Conservation (phyloP, 2,329 filamentous ascomycete genomes). For the Penicillium sp. region DNA sequence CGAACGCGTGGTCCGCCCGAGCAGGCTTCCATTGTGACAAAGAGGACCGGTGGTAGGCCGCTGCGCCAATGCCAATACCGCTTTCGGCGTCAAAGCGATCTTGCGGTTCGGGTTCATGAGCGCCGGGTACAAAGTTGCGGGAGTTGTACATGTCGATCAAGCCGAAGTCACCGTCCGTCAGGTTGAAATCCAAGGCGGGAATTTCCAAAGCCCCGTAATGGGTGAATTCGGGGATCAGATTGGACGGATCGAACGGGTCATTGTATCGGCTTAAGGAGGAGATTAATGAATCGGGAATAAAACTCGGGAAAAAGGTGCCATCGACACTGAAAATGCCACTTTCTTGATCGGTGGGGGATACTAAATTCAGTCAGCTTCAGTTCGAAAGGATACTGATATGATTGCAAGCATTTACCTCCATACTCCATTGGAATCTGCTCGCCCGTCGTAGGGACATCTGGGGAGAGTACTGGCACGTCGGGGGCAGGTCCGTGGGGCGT, state of each 20-base stretch:
- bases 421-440: slow-evolving; percentile 20
- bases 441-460: slow-evolving; percentile 7
- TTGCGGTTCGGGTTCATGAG: slow-evolving; percentile 10
- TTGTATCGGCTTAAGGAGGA: slow-evolving; percentile 26
- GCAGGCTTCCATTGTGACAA: slow-evolving; percentile 32
- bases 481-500: slow-evolving; percentile 8
- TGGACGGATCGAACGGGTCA: slow-evolving; percentile 26
- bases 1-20: slow-evolving; percentile 27
- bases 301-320: slow-evolving; percentile 32
- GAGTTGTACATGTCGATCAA: slow-evolving; percentile 32
- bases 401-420: slow-evolving; percentile 10
- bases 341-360: slow-evolving; percentile 30
- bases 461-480: slow-evolving; percentile 14
- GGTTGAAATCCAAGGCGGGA: slow-evolving; percentile 25
- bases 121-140: slow-evolving; percentile 12
- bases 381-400: background rate
- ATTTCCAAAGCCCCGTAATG: slow-evolving; percentile 25
- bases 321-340: slow-evolving; percentile 33
- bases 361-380: slow-evolving; percentile 7
- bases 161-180: slow-evolving; percentile 33
- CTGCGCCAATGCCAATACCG: slow-evolving; percentile 30
- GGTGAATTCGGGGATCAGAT: slow-evolving; percentile 24
- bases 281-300: slow-evolving; percentile 32
- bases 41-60: slow-evolving; percentile 32
- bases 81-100: slow-evolving; percentile 27